Evolutionary conservation across 106 monocot species (phyloP).

Genomic region (Apostasia shenzhenica): DNA sequence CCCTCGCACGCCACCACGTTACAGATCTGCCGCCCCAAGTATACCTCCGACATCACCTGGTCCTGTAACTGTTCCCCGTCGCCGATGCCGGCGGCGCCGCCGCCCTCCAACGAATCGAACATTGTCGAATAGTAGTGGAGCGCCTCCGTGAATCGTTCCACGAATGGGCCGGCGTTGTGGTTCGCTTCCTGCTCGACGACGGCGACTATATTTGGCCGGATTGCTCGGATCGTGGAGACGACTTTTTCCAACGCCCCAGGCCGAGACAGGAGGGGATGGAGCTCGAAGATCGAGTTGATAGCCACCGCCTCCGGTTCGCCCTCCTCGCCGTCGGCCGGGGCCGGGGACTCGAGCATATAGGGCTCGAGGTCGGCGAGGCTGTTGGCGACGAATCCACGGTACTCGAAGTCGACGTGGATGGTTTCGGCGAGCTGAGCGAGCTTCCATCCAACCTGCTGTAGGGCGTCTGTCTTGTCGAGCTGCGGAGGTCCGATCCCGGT

Average conservation of each 20-base stretch:
- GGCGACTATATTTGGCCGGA: conserved; percentile 43
- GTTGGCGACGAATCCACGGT: conserved; percentile 28
- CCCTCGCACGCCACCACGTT: conserved; percentile 73
- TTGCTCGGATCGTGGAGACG: conserved; percentile 17
- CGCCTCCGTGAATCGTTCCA: conserved; percentile 60
- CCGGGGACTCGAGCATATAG: conserved; percentile 27
- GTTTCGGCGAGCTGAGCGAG: conserved; percentile 46
- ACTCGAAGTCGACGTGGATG: conserved; percentile 44
- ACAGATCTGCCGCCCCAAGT: conserved; percentile 58
- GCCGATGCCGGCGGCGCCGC: not conserved
- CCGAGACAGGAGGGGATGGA: conserved; percentile 40
- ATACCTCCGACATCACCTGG: conserved; percentile 54
- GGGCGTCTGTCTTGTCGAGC: conserved; percentile 37
- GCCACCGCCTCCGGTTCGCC: conserved; percentile 30
- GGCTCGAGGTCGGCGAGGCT: conserved; percentile 51
- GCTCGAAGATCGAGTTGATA: conserved; percentile 52
- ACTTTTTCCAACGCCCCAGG: conserved; percentile 43
- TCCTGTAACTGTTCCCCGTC: conserved; percentile 7
- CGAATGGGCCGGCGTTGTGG: conserved; percentile 44
- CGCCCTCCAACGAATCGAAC: conserved; percentile 63
- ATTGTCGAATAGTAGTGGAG: conserved; percentile 72
- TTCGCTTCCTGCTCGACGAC: conserved; percentile 57
- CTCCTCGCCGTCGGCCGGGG: not conserved
- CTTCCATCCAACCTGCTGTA: conserved; percentile 47
- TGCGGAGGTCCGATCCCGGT: conserved; percentile 57